Evolutionary conservation across 1,284 basidiomycete species (phyloP).

Genomic region (Pascua sp.): DNA sequence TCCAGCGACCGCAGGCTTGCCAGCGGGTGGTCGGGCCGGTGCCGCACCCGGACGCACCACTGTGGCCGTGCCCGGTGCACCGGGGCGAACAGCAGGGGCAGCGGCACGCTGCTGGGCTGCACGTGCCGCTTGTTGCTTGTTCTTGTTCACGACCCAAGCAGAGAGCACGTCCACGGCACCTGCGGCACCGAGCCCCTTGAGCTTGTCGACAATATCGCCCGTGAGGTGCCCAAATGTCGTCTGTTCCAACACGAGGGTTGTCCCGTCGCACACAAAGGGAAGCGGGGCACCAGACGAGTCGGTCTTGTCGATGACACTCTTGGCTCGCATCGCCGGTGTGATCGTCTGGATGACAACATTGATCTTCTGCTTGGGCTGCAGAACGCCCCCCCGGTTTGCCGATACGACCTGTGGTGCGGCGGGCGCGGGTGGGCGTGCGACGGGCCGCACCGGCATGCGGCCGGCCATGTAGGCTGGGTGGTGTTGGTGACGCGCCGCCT

Average conservation of each 20-base stretch:
- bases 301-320: conserved; percentile 36
- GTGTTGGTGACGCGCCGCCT: conserved; percentile 19
- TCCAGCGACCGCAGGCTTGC: not conserved
- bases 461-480: conserved; percentile 6
- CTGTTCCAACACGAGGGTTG: conserved; percentile 40
- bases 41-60: conserved; percentile 6
- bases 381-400: conserved; percentile 25
- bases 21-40: not conserved
- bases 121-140: conserved; percentile 34
- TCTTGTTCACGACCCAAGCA: conserved; percentile 46
- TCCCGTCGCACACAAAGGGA: conserved; percentile 44
- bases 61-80: not conserved
- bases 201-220: conserved; percentile 40
- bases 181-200: conserved; percentile 37
- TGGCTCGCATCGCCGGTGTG: conserved; percentile 38
- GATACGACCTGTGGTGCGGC: conserved; percentile 15
- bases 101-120: conserved; percentile 17
- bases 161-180: conserved; percentile 43
- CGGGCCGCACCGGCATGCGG: conserved; percentile 12
- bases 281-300: conserved; percentile 37
- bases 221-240: conserved; percentile 42
- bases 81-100: not conserved
- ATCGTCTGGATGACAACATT: conserved; percentile 38
- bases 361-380: conserved; percentile 41
- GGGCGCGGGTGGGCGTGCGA: conserved; percentile 11